A percentile compares a stretch with the other conserved stretches of the same genome.
These are phyloP conservation scores for Rhodotorula sp. DNA, from an alignment of 1,284 basidiomycete species.

Conservation along the genomic window DNA sequence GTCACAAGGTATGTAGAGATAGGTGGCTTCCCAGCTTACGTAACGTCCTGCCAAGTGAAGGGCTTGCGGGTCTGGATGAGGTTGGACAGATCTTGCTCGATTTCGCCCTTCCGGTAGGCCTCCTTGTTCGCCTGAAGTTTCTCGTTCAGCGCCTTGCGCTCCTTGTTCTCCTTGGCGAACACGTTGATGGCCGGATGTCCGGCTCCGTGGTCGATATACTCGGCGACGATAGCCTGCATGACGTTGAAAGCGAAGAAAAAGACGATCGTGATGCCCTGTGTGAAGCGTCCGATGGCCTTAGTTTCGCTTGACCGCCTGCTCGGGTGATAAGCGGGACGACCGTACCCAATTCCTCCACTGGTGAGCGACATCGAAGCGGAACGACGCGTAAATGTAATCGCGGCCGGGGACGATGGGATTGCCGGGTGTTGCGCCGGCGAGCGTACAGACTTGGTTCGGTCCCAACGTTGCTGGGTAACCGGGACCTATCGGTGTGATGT, in stretches of 20 bases:
- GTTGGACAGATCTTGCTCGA: slow-evolving; percentile 42
- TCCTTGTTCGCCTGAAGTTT: slow-evolving; percentile 39
- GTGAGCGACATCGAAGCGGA: slow-evolving; percentile 62
- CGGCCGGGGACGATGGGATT: slow-evolving; percentile 53
- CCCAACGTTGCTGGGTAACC: slow-evolving; percentile 50
- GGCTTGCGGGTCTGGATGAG: slow-evolving; percentile 42
- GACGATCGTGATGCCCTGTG: slow-evolving; percentile 53
- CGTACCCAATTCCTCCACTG: slow-evolving; percentile 65
- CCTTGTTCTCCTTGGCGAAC: slow-evolving; percentile 46
- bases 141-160: slow-evolving; percentile 44
- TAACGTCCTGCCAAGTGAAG: slow-evolving; percentile 52
- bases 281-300: not conserved
- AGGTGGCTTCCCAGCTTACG: not conserved
- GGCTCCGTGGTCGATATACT: slow-evolving; percentile 42
- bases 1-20: no score
- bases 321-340: not conserved
- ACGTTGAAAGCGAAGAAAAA: slow-evolving; percentile 49
- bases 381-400: slow-evolving; percentile 58
- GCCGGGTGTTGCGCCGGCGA: slow-evolving; percentile 47
- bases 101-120: slow-evolving; percentile 40
- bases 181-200: slow-evolving; percentile 46
- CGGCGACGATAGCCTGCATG: slow-evolving; percentile 35
- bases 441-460: slow-evolving; percentile 46
- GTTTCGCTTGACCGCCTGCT: not conserved
- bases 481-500: slow-evolving; percentile 62